Evolutionary conservation across 306 rosid species (phyloP).

Genomic region (Benincasa hispida): DNA sequence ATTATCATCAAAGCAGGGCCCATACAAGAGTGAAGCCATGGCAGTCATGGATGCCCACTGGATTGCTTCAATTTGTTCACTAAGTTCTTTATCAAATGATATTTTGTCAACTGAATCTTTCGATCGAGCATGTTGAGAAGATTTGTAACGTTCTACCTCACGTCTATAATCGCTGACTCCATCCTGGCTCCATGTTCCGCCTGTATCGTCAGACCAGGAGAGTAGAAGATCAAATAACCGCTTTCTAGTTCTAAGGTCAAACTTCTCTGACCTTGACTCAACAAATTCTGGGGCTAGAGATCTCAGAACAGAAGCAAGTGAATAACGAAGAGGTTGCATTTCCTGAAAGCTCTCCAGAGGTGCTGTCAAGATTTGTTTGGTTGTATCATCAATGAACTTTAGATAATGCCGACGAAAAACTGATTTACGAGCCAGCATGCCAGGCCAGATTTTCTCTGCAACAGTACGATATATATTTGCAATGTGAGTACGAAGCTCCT

Average conservation of each 20-base stretch:
- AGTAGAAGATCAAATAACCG: slow-evolving; percentile 87
- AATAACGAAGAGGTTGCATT: slow-evolving; percentile 89
- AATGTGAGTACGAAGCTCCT: slow-evolving; percentile 89
- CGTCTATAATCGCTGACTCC: slow-evolving; percentile 88
- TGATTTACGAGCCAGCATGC: slow-evolving; percentile 75
- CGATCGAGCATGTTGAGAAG: slow-evolving; percentile 91
- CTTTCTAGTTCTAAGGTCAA: slow-evolving; percentile 88
- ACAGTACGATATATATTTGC: slow-evolving; percentile 87
- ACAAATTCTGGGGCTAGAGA: slow-evolving; percentile 96
- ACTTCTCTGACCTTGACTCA: slow-evolving; percentile 88
- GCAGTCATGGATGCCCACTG: slow-evolving; percentile 99
- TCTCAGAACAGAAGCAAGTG: slow-evolving; percentile 92
- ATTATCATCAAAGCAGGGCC: slow-evolving; percentile 98
- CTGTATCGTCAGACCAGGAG: slow-evolving; percentile 86
- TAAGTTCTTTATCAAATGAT: slow-evolving; percentile 90
- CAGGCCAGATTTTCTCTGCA: slow-evolving; percentile 96
- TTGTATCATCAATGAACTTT: slow-evolving; percentile 84
- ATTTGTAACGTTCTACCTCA: slow-evolving; percentile 94
- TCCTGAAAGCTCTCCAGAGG: slow-evolving; percentile 80
- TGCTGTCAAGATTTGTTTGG: slow-evolving; percentile 48
- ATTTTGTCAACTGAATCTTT: slow-evolving; percentile 96
- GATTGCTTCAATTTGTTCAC: slow-evolving; percentile 94
- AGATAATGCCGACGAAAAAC: slow-evolving; percentile 81
- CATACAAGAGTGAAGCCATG: slow-evolving; percentile 91
- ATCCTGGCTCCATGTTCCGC: slow-evolving; percentile 76